These are phyloP conservation scores for Cupressus sempervirens DNA, from an alignment of 75 land plant species.

Conservation along the genomic window DNA sequence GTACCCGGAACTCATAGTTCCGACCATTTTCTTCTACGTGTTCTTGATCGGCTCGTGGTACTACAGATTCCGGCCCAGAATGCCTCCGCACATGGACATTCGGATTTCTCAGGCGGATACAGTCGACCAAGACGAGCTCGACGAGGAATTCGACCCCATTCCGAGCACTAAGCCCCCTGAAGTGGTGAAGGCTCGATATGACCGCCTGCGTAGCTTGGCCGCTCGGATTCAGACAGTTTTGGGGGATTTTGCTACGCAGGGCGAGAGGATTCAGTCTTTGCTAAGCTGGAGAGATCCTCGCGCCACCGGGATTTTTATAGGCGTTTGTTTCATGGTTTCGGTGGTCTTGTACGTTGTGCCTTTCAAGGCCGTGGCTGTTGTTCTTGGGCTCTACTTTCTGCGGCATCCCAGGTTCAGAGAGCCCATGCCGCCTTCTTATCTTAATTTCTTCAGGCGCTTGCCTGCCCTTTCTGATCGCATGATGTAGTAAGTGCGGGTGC, in stretches of 20 bases:
- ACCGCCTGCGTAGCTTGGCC: conserved; percentile 53
- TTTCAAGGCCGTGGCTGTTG: conserved; percentile 60
- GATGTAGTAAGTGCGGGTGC: conserved; percentile 20
- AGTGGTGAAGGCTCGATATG: conserved; percentile 48
- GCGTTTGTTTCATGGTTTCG: conserved; percentile 41
- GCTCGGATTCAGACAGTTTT: conserved; percentile 63
- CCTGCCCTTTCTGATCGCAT: conserved; percentile 65
- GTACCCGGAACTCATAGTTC: conserved; percentile 75
- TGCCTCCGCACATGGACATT: conserved; percentile 79
- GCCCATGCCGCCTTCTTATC: conserved; percentile 63
- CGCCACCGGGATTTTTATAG: conserved; percentile 63
- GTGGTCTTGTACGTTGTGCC: conserved; percentile 57
- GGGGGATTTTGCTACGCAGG: conserved; percentile 79
- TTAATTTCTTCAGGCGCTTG: conserved; percentile 70
- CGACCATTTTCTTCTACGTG: conserved; percentile 68
- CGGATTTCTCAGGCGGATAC: conserved; percentile 65
- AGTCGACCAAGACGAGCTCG: conserved; percentile 62
- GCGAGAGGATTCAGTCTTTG: conserved; percentile 65
- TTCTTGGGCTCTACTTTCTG: conserved; percentile 58
- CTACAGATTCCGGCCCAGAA: conserved; percentile 66
- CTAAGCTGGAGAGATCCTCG: conserved; percentile 82
- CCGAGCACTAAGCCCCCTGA: conserved; percentile 55
- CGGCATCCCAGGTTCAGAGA: conserved; percentile 80
- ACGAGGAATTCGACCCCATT: conserved; percentile 68
- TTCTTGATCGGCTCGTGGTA: conserved; percentile 79